Base-by-base conservation (phyloP, 78 protist genomes). In the Chrysochromulina tobinii region DNA sequence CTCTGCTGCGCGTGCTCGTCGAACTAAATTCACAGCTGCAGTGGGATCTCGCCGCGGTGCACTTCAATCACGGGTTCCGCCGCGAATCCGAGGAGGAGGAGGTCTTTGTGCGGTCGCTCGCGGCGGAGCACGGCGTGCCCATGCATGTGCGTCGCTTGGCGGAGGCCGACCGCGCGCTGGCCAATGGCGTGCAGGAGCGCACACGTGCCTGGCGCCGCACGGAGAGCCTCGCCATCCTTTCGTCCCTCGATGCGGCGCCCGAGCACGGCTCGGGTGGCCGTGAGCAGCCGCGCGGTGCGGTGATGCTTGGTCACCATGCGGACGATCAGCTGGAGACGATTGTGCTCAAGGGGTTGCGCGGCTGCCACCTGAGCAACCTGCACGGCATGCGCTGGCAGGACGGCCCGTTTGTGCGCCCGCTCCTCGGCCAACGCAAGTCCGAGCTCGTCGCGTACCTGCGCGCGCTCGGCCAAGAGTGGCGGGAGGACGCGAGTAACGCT, bases 371-470 rank as follows among this genome's bases (percentile, higher is more conserved):
- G 23, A 79, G 59, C 48, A 54, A 54, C 64, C 61, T 79, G 9
- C 50, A 4, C 3, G 87, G 87, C 27, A 79, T 79, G 87, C 17
- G 50, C 20, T 54, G 59, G 87, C 23, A 64, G 6, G 48, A 0
- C 7, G 87, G 87, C 21, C 87, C 38, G 48, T 79, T 79, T 18
- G 64, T 79, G 20, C 87, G 87, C 23, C 87, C 87, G 23, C 17
- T 79, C 5, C 61, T 79, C 21, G 87, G 87, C 20, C 48, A 21
- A 21, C 27, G 87, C 18, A 79, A 79, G 61, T 7, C 1, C 4
- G 87, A 54, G 27, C 57, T 79, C 23, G 6, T 23, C 5, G 27
- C 27, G 15, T 79, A 21, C 58, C 87, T 79, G 4, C 1, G 21
- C 21, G 57, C 38, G 20, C 27, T 54, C 15, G 87, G 61, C 14